Evolutionary conservation across 805 yeast species (phyloP).

Genomic region (Danielia reshetovae): DNA sequence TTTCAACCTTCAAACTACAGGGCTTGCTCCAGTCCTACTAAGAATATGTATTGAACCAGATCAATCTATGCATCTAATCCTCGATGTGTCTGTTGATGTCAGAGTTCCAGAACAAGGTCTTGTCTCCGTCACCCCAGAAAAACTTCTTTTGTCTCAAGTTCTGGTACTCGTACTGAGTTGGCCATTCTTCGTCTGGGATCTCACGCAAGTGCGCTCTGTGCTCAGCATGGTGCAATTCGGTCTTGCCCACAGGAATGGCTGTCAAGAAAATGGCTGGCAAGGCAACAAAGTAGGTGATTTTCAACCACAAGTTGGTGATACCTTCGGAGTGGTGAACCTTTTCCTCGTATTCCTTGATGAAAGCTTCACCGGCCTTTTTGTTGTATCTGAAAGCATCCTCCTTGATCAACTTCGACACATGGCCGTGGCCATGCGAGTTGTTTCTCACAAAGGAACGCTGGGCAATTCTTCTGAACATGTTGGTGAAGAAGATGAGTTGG

Average conservation of each 20-base stretch:
- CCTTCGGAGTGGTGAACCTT: constrained; percentile 75
- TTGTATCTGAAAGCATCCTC: constrained; percentile 41
- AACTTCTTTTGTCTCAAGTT: constrained; percentile 82
- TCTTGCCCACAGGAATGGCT: constrained; percentile 74
- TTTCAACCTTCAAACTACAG: too few relatives aligned
- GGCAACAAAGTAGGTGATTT: constrained; percentile 74
- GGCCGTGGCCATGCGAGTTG: constrained; percentile 39
- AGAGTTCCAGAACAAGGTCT: constrained; percentile 95
- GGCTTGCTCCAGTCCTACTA: too few relatives aligned
- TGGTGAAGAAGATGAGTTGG: not conserved
- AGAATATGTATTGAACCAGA: too few relatives aligned
- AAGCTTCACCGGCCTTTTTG: constrained; percentile 68
- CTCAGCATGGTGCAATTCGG: constrained; percentile 84
- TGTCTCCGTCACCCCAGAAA: constrained; percentile 99
- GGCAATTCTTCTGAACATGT: constrained; percentile 34
- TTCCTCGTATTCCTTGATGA: constrained; percentile 56
- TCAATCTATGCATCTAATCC: constrained; percentile 8
- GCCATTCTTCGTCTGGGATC: constrained; percentile 88
- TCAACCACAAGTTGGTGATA: constrained; percentile 80
- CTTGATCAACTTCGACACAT: constrained; percentile 36
- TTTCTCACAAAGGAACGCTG: constrained; percentile 39
- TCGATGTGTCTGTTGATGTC: constrained; percentile 83
- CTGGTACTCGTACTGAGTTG: constrained; percentile 84
- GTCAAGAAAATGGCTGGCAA: constrained; percentile 75
- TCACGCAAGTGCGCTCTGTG: constrained; percentile 78